Evolutionary conservation across 371 early-diverging fungal species (phyloP), one percentile per base, ranked within the genome.

Genomic region (Mortierella sp.): DNA sequence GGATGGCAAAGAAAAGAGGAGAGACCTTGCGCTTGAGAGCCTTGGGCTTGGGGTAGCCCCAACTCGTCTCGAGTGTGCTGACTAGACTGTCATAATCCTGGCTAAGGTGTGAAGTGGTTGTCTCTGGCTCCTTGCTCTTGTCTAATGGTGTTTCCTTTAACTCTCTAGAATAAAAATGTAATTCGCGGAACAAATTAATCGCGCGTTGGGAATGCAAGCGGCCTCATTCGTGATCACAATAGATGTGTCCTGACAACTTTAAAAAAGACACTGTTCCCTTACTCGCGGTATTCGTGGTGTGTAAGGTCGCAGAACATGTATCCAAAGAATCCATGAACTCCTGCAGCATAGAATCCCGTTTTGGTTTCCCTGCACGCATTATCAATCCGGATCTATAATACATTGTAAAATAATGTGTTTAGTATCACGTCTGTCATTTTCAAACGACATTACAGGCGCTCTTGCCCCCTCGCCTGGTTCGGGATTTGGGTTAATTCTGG

Each of bases 241-340:
- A 8, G 18, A 38, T 43, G 32, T n/a, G 65, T 10, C 38, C 29
- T 21, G 3, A 18, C 14, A 68, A 5, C 7, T 18, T 21, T 14
- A 12, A 58, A 60, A 60, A 21, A 49, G 43, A 32, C 18, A 41
- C 16, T 46, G 4, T 7, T 7, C 12, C 77, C 89, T 88, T 92
- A 92, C 93, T 92, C 92, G 21, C 94, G 83, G 89, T 92, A 97
- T 14, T 92, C 84, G 84, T 97, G 96, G 3, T 89, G 77, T 2
- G 81, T 87, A 74, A 97, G 83, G 88, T 98, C 98, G 74, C 92
- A 92, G 83, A 97, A 97, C 24, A 96, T 92, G 83, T 93, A 98
- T 11, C 97, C 97, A 76, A 91, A 92, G 82, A 94, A 89, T 21
- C 98, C 98, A 80, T 92, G 92, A 0, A 93, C 88, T 71, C 91